Evolutionary conservation across 2,329 filamentous ascomycete genomes (phyloP), one percentile per base, ranked within the genome.

Genomic region (Colletotrichum sp.): DNA sequence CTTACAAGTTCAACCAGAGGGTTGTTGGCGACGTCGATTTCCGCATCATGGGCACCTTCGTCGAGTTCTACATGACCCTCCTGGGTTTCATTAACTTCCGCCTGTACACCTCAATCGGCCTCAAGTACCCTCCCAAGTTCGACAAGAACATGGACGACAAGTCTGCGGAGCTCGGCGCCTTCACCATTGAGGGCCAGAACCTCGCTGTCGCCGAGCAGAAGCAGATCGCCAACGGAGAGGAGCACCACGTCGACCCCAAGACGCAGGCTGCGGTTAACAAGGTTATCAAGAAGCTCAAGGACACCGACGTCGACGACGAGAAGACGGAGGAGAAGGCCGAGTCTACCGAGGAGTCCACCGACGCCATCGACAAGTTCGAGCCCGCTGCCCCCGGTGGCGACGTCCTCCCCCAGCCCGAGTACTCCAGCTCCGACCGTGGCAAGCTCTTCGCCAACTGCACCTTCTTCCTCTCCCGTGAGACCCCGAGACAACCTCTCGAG

Each of bases 11-110:
- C 87, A 98, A 99, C 82, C 97, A 99, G 89, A 91, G 95, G 80
- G 93, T 98, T 16, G 95, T 97, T 55, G 95, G 94, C 74, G 97
- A 99, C 85, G 94, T 99, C 78, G 97, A 99, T 85, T 99, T 98
- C 88, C 91, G 97, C 82, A 99, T 99, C 86, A 99, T 99, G 97
- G 96, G 95, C 76, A 99, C 97, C 6, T 99, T 99, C 83, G 93
- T 99, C 79, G 96, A 99, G 85, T 99, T 99, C 85, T 99, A 99
- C 89, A 98, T 98, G 81, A 99, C 96, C 6, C 90, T 99, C 16
- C 89, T 99, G 24, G 95, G 96, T 76, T 99, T 99, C 82, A 93
- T 99, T 86, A 98, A 99, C 89, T 99, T 96, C 89, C 90, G 95
- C 78, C 90, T 99, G 63, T 99, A 98, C 88, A 98, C 96, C 2